These are phyloP conservation scores for Allium cepa DNA, from an alignment of 106 monocot genomes.

Conservation along the genomic window DNA sequence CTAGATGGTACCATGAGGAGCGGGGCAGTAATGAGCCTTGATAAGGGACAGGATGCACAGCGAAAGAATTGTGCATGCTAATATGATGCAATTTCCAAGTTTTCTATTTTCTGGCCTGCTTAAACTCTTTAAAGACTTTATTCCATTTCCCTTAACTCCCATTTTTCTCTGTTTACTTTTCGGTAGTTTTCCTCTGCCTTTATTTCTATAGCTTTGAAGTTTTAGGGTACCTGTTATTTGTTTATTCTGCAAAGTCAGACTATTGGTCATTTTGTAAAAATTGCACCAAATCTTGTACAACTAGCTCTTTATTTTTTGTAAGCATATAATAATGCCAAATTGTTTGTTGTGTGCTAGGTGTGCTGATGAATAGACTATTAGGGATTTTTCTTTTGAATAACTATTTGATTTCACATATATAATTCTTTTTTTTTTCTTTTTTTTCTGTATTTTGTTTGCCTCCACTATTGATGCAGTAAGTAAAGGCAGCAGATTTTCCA, in stretches of 20 bases:
- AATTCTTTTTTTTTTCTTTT: too few relatives aligned
- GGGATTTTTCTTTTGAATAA: too few relatives aligned
- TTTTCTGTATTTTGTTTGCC: too few relatives aligned
- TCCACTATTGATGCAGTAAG: too few relatives aligned
- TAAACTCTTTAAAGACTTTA: constrained; percentile 1
- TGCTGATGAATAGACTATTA: too few relatives aligned
- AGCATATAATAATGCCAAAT: neutral
- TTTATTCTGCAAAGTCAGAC: constrained; percentile 1
- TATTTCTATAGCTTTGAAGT: neutral
- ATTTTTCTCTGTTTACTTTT: neutral
- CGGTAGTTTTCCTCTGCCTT: neutral
- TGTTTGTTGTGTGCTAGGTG: too few relatives aligned
- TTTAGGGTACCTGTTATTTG: neutral
- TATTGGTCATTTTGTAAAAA: neutral
- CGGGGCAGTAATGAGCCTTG: constrained; percentile 21
- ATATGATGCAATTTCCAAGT: constrained; percentile 6
- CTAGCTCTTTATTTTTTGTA: neutral
- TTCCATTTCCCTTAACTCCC: neutral
- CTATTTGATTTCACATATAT: too few relatives aligned
- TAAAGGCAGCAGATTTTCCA: too few relatives aligned
- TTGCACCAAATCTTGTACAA: neutral
- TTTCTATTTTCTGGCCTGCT: neutral
- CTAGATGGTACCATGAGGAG: neutral
- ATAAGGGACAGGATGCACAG: constrained; percentile 31
- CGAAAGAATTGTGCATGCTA: constrained; percentile 2